Evolutionary conservation across 768 basidiomycete species (phyloP), one percentile per base, ranked within the genome.

Genomic region (Obba rivulosa): DNA sequence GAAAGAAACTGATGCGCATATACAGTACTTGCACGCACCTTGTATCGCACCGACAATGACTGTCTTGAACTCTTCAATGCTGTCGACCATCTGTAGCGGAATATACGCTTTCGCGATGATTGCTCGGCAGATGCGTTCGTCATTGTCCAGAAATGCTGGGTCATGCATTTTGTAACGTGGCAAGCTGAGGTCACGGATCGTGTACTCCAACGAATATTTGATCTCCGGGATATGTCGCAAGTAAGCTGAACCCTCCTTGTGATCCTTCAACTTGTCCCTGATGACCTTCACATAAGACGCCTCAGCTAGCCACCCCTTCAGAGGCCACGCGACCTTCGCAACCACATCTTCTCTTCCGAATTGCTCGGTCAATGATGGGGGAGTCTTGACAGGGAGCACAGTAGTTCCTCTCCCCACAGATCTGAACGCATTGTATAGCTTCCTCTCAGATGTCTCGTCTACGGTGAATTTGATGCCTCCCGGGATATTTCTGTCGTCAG

Each of bases 321-420:
- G 25, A 3, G 46, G 46, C 46, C 46, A 48, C n/a, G 39, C 39
- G 4, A 48, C n/a, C 40, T 48, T 48, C 8, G 25, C 46, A 10
- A 48, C 46, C 8, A 48, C 40, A n/a, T 7, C 39, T n/a, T 48
- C 46, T 4, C 5, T 21, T 8, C 34, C 45, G 8, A 8, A 43
- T 11, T 22, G 8, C 20, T 7, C 42, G 4, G 5, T 8, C 18
- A 35, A 9, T 5, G n/a, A 13, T 7, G 10, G 8, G 14, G 23
- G 22, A 4, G 46, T 39, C 28, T 48, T 41, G 5, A 48, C 4
- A 4, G 39, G 39, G 8, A 48, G 18, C 23, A 48, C 34, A 10
- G 46, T 48, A 20, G 46, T 48, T 11, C 46, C 46, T 8, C 46
- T 37, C 17, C 46, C 35, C 13, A 46, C 34, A 8, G 24, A 17